Base-by-base conservation (phyloP, 2,329 filamentous ascomycete genomes). In the Pezicula radicicola region DNA sequence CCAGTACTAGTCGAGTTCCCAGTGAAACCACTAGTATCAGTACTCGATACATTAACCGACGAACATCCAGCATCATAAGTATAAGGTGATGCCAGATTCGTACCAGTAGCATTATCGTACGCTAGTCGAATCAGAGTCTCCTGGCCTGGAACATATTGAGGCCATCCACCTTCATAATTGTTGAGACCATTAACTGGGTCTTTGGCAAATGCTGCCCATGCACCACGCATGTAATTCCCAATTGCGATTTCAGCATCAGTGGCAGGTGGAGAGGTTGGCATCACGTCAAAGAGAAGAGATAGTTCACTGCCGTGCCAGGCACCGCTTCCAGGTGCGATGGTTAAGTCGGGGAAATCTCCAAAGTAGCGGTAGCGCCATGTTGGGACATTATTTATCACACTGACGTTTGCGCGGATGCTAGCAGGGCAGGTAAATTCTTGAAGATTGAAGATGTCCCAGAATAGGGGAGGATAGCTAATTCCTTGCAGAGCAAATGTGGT, bases 171-270 rank as follows among this genome's bases (percentile, higher is more conserved):
- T 44, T 53, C 36, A 47, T 61, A 63, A 2, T 48, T 57, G 13
- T 49, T 60, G 27, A 72, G 53, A 2, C 70, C 70, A 16, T 65
- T 57, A 9, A 50, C 51, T 2, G 71, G 68, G 54, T 72, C 60
- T 49, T 68, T 72, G 12, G 70, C 70, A 55, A 73, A 73, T 1
- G 68, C 58, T 0, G 69, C 64, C 68, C 70, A 72, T 10, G 70
- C 70, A 2, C 65, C 64, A n/a, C 68, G 63, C 50, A 72, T 63
- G 40, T 70, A 72, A 16, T 61, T 57, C 16, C 59, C 65, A 6
- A 72, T 60, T 8, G 51, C 55, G 30, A 61, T 55, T 49, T 72
- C 60, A 40, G 62, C 62, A 8, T 49, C 16, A 0, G 66, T 69
- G 1, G 57, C 48, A 2, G 60, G 53, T 25, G 41, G 16, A 0